These are phyloP conservation scores for Calonectria multiphialidica DNA, from an alignment of 2,329 filamentous ascomycete genomes.

Conservation along the genomic window DNA sequence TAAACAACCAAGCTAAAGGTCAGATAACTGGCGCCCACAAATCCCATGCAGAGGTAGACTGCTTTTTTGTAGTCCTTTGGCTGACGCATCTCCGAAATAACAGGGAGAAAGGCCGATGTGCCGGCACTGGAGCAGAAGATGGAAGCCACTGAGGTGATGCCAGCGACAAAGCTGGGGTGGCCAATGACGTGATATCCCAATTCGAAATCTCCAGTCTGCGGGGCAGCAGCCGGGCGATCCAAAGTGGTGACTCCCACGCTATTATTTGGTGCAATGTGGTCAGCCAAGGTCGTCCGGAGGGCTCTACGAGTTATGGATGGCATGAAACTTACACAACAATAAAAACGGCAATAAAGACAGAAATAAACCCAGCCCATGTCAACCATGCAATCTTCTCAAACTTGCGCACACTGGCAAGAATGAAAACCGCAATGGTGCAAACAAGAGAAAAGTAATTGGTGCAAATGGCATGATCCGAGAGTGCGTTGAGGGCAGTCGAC, in stretches of 20 bases:
- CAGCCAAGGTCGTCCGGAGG: neutral
- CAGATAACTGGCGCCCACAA: constrained; percentile 69
- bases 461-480: constrained; percentile 69
- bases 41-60: constrained; percentile 68
- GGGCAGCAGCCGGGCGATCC: constrained; percentile 71
- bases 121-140: constrained; percentile 72
- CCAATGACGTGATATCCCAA: constrained; percentile 69
- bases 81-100: constrained; percentile 75
- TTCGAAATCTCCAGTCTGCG: constrained; percentile 68
- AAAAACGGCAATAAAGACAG: constrained; percentile 69
- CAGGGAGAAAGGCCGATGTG: constrained; percentile 71
- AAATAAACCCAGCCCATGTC: constrained; percentile 70
- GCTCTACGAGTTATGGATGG: neutral
- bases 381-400: constrained; percentile 72
- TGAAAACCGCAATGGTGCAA: constrained; percentile 61
- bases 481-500: constrained; percentile 69
- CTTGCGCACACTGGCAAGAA: constrained; percentile 66
- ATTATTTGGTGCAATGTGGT: neutral
- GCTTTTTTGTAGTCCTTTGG: constrained; percentile 47
- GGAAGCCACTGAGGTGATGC: constrained; percentile 68
- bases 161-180: constrained; percentile 68
- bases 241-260: constrained; percentile 67
- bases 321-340: constrained; percentile 60
- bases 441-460: constrained; percentile 70
- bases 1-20: constrained; percentile 72